A percentile compares a stretch with the other conserved stretches of the same genome.
Conservation (phyloP, 352 stramenopile species). For the Saprolegnia diclina region DNA sequence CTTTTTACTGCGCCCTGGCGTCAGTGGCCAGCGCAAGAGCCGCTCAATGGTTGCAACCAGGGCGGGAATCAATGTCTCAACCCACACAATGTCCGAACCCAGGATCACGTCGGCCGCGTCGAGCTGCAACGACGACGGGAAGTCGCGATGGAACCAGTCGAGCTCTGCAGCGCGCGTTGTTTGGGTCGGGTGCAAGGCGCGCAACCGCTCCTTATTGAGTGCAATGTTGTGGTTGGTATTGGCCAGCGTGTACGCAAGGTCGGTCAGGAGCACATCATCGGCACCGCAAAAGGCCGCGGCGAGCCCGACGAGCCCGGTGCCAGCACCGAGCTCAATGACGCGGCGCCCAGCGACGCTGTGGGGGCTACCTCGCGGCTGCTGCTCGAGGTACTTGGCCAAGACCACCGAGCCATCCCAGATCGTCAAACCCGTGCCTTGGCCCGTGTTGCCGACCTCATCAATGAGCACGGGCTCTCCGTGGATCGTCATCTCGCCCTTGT, state of each 20-base stretch:
- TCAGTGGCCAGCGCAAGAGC: constrained; percentile 31
- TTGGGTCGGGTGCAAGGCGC: neutral
- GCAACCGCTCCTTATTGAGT: constrained; percentile 25
- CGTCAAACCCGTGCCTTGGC: constrained; percentile 80
- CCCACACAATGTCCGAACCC: constrained; percentile 88
- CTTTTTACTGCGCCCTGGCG: neutral
- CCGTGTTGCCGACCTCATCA: constrained; percentile 70
- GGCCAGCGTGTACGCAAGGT: constrained; percentile 82
- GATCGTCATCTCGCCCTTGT: constrained; percentile 46
- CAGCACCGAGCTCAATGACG: constrained; percentile 79
- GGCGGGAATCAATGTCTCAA: constrained; percentile 78
- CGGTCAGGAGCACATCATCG: constrained; percentile 69
- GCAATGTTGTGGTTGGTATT: constrained; percentile 50
- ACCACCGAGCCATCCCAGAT: constrained; percentile 89
- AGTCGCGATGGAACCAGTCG: constrained; percentile 53
- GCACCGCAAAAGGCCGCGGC: constrained; percentile 72
- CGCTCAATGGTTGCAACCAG: constrained; percentile 69
- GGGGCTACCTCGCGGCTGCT: constrained; percentile 29
- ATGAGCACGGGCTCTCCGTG: constrained; percentile 44
- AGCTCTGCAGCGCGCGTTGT: constrained; percentile 38
- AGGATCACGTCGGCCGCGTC: constrained; percentile 74
- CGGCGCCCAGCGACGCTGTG: constrained; percentile 35
- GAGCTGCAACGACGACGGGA: constrained; percentile 33
- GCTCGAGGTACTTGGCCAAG: constrained; percentile 88
- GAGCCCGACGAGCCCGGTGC: constrained; percentile 82